These are phyloP conservation scores for Vitis hybrid DNA, from an alignment of 177 flowering plant species.

Conservation along the genomic window DNA sequence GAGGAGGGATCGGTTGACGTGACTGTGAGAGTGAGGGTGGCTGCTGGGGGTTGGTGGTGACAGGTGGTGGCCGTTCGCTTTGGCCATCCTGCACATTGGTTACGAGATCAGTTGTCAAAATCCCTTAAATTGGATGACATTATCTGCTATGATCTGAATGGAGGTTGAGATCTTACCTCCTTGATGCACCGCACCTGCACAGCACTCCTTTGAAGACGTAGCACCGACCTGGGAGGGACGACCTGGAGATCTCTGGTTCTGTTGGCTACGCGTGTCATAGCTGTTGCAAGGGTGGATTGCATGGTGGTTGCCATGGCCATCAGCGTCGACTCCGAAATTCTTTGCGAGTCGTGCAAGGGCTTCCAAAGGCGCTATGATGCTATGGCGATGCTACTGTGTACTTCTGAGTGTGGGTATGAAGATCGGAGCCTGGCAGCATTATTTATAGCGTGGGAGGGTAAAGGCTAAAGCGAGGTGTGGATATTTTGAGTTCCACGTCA, in stretches of 20 bases:
- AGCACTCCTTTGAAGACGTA: constrained; percentile 5
- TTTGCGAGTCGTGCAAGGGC: too few relatives aligned
- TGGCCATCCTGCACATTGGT: not conserved
- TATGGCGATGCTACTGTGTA: too few relatives aligned
- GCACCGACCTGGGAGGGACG: constrained; percentile 1
- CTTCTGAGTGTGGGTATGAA: too few relatives aligned
- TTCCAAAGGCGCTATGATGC: too few relatives aligned
- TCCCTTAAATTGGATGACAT: not conserved
- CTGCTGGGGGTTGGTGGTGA: not conserved
- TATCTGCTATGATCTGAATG: not conserved
- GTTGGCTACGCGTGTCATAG: constrained; percentile 2
- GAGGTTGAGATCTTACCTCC: constrained; percentile 16
- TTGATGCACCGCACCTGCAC: constrained; percentile 25
- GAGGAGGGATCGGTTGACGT: too few relatives aligned
- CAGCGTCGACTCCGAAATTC: too few relatives aligned
- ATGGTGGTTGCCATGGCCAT: constrained; percentile 29
- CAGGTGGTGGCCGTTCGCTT: not conserved
- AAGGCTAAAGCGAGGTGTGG: not conserved
- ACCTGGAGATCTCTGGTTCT: not conserved
- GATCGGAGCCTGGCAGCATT: not conserved
- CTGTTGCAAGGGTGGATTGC: constrained; percentile 25
- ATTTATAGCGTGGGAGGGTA: constrained; percentile 4
- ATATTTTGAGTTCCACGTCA: constrained; percentile 26
- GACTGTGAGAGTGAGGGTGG: too few relatives aligned
- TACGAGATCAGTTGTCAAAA: not conserved